Base-by-base conservation (phyloP, 2,329 filamentous ascomycete genomes). In the Alternaria atra region DNA sequence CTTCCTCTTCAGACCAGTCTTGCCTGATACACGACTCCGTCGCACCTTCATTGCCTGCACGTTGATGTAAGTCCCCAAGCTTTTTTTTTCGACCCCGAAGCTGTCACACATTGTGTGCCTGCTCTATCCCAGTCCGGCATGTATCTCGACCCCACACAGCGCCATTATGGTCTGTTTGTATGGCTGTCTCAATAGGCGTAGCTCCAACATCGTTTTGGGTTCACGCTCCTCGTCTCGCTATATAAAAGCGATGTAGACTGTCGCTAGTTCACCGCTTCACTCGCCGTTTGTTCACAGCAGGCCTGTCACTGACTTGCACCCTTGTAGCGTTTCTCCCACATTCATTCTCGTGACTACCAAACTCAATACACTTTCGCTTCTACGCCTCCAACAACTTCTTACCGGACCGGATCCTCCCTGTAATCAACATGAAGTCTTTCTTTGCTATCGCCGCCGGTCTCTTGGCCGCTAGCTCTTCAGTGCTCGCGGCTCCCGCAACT, bases 21-120 rank as follows among this genome's bases (percentile, higher is more conserved):
- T 65, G 60, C 59, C 66, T 67, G 66, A 71, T 61, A 73, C 70
- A 70, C 57, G 44, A 61, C 55, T 65, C 62, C 64, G 68, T 68
- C 65, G 67, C 71, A 68, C 66, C 66, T 69, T 71, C 60, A 65
- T 55, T 68, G 69, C 60, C 67, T 72, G 71, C 66, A 69, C 70
- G 68, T 77, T 69, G 67, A 75, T 72, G 76, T 78, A 72, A 75
- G 76, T 77, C 67, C 64, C 32, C 34, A 29, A 25, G 60, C 66
- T 65, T 64, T 57, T 46, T 57, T 46, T 40, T 43, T 55, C 55
- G 6, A 25, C 39, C 30, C 15, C 17, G 29, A 50, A 43, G 43
- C 53, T 70, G 47, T 56, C 53, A 51, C 65, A 69, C 63, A 57
- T 57, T 59, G 54, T 59, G 58, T 60, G 44, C 50, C 55, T 64